These are phyloP conservation scores for Fraxinus quadrangulata DNA, from an alignment of 257 asterid species.

Conservation along the genomic window DNA sequence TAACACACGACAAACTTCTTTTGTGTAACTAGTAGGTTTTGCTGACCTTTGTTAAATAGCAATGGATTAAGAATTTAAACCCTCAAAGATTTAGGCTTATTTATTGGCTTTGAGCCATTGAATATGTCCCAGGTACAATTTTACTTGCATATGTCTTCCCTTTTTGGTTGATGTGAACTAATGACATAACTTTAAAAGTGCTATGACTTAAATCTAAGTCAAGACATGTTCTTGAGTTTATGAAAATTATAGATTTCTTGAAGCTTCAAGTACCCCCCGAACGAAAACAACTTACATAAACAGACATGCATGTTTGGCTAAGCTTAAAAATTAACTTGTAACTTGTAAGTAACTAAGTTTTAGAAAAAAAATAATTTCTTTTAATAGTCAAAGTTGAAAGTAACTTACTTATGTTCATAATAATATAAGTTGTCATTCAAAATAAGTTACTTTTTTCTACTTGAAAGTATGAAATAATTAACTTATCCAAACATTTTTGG, in stretches of 20 bases:
- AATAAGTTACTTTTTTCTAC: not conserved
- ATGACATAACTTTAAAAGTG: not conserved
- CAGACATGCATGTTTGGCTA: not conserved
- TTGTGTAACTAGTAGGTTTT: slow-evolving; percentile 17
- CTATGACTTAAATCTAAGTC: not conserved
- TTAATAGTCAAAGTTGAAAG: not conserved
- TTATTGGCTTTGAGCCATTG: not conserved
- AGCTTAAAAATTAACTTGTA: not conserved
- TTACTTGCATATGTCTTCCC: not conserved
- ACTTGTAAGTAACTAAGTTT: not conserved
- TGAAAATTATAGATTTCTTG: not conserved
- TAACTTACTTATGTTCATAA: not conserved
- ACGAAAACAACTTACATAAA: not conserved
- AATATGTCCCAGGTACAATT: not conserved
- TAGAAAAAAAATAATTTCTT: not conserved
- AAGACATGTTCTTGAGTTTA: not conserved
- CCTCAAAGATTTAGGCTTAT: slow-evolving; percentile 5
- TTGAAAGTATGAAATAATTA: not conserved
- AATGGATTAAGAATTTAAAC: not conserved
- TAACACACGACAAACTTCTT: not conserved
- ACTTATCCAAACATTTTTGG: not conserved
- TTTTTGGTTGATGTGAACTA: not conserved
- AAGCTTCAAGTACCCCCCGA: not conserved
- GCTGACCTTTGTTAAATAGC: slow-evolving; percentile 20
- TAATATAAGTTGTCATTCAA: not conserved